Conservation (phyloP, 371 early-diverging fungal species). For the Lichtheimia ramosa region DNA sequence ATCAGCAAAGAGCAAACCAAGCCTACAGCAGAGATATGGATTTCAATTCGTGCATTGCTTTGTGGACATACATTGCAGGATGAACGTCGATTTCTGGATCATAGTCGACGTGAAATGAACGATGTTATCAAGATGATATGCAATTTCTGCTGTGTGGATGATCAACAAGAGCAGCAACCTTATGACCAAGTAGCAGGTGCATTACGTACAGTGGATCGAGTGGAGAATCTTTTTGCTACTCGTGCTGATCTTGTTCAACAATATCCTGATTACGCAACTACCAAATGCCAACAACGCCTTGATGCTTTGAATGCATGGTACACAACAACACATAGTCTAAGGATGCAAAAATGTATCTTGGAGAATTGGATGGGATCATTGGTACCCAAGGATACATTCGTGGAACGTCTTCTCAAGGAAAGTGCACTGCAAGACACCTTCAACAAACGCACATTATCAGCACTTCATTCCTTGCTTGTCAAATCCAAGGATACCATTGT, state of each 20-base stretch:
- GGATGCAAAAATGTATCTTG: constrained; percentile 72
- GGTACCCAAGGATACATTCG: constrained; percentile 73
- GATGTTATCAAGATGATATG: constrained; percentile 63
- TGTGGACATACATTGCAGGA: constrained; percentile 61
- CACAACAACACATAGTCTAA: constrained; percentile 72
- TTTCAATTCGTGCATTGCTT: constrained; percentile 68
- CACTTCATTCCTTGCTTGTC: constrained; percentile 48
- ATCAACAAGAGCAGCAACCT: constrained; percentile 27
- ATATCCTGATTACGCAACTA: constrained; percentile 70
- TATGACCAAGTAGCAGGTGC: constrained; percentile 67
- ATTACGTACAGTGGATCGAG: constrained; percentile 74
- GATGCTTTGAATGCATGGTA: constrained; percentile 81
- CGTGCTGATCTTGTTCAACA: constrained; percentile 62
- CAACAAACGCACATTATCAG: constrained; percentile 70
- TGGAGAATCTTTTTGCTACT: constrained; percentile 79
- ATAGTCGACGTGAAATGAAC: constrained; percentile 64
- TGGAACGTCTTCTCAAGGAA: constrained; percentile 83
- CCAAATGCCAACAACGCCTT: constrained; percentile 65
- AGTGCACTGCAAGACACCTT: constrained; percentile 78
- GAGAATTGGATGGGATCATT: constrained; percentile 84
- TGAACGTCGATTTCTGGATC: constrained; percentile 71
- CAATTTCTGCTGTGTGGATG: constrained; percentile 34
- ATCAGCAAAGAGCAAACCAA: constrained; percentile 43
- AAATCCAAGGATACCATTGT: constrained; percentile 71
- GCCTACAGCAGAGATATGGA: constrained; percentile 76